Conservation (phyloP, 129 eudicot genomes). For the Kitagawia praeruptora region DNA sequence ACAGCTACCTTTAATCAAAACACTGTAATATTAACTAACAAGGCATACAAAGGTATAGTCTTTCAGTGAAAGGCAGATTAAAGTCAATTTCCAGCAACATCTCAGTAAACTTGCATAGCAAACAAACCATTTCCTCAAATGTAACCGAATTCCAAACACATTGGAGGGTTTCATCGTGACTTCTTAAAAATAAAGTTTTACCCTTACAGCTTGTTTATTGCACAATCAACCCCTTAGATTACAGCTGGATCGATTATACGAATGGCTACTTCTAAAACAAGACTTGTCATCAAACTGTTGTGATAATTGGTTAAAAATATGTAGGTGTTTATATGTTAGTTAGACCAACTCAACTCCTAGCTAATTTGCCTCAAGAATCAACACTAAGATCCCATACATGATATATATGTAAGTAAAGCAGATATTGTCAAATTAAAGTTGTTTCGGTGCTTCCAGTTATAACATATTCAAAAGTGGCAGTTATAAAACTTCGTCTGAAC, state of each 20-base stretch:
- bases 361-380: not conserved
- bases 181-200: not conserved
- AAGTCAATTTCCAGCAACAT: not conserved
- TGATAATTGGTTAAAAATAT: not conserved
- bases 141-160: not conserved
- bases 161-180: not conserved
- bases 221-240: not conserved
- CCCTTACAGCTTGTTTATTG: not conserved
- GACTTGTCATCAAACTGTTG: too few species aligned
- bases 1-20: not conserved
- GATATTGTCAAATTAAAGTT: not conserved
- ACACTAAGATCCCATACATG: constrained; percentile 5
- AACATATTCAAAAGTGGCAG: constrained; percentile 9
- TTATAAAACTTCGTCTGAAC: not conserved
- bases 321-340: not conserved
- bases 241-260: not conserved
- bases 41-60: not conserved
- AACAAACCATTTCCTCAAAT: too few species aligned
- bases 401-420: not conserved
- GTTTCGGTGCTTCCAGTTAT: not conserved
- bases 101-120: too few species aligned
- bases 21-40: not conserved
- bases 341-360: not conserved
- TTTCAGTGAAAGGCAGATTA: not conserved
- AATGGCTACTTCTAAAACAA: not conserved